These are phyloP conservation scores for Nannizzia gypsea DNA, from an alignment of 2,329 filamentous ascomycete species.

Conservation along the genomic window DNA sequence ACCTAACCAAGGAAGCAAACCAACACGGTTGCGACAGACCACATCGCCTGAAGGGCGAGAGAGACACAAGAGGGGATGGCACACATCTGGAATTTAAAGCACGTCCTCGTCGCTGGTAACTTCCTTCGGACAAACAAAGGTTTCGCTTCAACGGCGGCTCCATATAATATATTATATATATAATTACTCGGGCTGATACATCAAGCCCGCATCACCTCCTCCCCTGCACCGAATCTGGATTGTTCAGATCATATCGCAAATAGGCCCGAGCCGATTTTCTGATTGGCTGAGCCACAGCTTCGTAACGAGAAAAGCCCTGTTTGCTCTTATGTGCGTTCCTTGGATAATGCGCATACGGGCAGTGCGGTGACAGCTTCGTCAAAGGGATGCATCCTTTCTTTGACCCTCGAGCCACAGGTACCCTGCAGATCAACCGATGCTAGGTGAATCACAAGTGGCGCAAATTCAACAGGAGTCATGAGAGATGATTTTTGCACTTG, in stretches of 20 bases:
- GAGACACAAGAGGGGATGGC: neutral
- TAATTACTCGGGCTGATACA: neutral
- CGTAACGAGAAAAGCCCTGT: neutral
- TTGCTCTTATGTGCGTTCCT: neutral
- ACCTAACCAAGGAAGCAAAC: neutral
- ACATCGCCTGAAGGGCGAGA: neutral
- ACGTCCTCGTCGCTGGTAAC: neutral
- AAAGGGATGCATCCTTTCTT: neutral
- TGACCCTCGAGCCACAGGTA: neutral
- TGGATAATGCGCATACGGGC: neutral
- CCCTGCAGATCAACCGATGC: neutral
- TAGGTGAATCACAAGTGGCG: neutral
- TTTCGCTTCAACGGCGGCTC: neutral
- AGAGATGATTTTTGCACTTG: neutral
- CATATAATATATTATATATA: neutral
- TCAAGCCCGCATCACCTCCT: neutral
- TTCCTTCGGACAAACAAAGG: neutral
- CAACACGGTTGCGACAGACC: neutral
- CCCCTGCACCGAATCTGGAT: neutral
- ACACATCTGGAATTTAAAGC: neutral
- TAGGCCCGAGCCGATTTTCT: neutral
- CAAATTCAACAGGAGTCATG: neutral
- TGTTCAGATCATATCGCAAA: neutral
- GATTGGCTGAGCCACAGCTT: neutral
- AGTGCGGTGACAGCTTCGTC: neutral